Base-by-base conservation (phyloP, 208 protist species). In the Crithidia thermophila region DNA sequence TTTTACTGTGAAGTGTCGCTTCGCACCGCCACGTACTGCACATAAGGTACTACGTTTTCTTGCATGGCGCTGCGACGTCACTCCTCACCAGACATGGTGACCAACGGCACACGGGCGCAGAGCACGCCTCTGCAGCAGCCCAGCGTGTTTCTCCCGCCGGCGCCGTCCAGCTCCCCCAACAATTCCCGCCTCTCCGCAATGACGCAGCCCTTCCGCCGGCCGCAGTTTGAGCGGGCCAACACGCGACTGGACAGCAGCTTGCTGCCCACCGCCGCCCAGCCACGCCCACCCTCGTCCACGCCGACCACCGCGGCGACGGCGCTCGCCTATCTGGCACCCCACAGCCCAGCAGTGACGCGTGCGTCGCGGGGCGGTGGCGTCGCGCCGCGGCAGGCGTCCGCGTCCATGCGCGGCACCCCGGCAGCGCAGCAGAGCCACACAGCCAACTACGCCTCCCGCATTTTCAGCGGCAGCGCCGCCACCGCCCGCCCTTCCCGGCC, bases 291-390 rank as follows among this genome's bases (percentile, higher is more conserved):
- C 5, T 53, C 49, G 2, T 21, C 10, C 49, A 9, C 30, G 16
- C 50, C 9, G 13, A 56, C 36, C 31, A 25, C 33, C 23, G 59
- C 46, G 1, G 4, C 33, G 4, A 13, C 40, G 11, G 28, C 30
- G 10, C 34, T 59, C 36, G 69, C 30, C 0, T 45, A 27, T 20
- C 37, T 68, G 6, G 53, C 61, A 0, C 69, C 69, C 37, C 69
- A 75, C 61, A 75, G 69, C 61, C 69, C 69, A 0, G 53, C 63
- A 27, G 47, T 75, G 46, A 23, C 68, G 16, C 68, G 68, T 16
- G 37, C 63, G 11, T 57, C 75, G n/a, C n/a, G n/a, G n/a, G n/a
- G n/a, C 28, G n/a, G 40, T n/a, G 60, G 60, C 1, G 36, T 27
- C 10, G 36, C 43, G 36, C 49, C 18, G 23, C 46, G 69, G 30